Conservation (phyloP, 148 eudicot species). For the Oxyria digyna region DNA sequence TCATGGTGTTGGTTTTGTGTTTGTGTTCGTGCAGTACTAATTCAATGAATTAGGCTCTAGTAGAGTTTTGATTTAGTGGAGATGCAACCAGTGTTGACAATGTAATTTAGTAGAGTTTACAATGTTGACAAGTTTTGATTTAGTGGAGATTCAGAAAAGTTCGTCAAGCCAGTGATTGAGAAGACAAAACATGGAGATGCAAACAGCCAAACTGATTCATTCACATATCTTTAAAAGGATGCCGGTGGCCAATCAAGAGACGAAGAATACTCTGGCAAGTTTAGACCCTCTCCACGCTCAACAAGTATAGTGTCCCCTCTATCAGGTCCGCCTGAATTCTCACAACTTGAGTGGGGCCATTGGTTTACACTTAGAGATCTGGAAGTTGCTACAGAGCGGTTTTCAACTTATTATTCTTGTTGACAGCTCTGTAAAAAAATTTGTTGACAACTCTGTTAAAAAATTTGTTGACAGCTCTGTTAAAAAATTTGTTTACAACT, state of each 20-base stretch:
- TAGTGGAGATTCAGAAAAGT: constrained; percentile 51
- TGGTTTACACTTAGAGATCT: constrained; percentile 95
- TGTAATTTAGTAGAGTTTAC: too few species aligned
- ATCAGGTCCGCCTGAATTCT: constrained; percentile 72
- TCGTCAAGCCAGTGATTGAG: constrained; percentile 1
- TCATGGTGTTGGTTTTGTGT: too few species aligned
- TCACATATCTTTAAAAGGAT: constrained; percentile 5
- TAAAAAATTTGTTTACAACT: too few species aligned
- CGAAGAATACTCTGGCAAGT: constrained; percentile 16
- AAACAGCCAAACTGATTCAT: not conserved
- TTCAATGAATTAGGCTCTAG: too few species aligned
- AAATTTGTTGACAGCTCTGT: too few species aligned
- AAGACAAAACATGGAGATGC: constrained; percentile 3
- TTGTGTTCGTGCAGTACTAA: too few species aligned
- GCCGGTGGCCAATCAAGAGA: constrained; percentile 25
- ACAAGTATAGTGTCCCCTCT: constrained; percentile 48
- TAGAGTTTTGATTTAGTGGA: too few species aligned
- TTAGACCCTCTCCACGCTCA: constrained; percentile 14
- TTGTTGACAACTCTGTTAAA: too few species aligned
- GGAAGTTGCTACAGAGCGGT: constrained; percentile 53
- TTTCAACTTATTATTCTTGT: too few species aligned
- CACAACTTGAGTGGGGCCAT: constrained; percentile 93
- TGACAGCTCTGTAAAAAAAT: too few species aligned
- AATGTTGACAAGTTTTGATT: too few species aligned
- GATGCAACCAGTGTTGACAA: too few species aligned